Conservation (phyloP, 768 basidiomycete species). For the Neoboletus brunneissimus region DNA sequence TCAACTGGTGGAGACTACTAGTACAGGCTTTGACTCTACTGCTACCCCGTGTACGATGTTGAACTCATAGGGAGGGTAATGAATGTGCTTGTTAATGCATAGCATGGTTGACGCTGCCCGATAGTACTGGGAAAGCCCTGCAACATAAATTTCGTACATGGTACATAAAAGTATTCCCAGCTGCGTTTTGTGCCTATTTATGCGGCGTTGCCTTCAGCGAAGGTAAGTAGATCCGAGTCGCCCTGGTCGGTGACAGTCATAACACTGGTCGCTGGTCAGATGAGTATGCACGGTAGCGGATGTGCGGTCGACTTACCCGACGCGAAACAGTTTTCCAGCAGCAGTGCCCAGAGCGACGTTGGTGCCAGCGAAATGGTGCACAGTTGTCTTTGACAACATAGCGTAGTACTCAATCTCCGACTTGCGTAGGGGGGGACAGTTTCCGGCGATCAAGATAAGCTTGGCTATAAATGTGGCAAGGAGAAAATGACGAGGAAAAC, state of each 20-base stretch:
- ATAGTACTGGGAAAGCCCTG: background rate
- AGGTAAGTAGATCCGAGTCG: conserved; percentile 91
- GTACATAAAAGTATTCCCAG: conserved; percentile 2
- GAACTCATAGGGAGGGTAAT: background rate
- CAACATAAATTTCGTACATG: background rate
- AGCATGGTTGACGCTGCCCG: background rate
- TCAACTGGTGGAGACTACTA: too few species aligned
- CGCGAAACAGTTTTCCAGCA: conserved; percentile 98
- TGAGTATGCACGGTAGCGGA: background rate
- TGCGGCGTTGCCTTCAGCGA: conserved; percentile 70
- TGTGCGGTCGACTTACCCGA: conserved; percentile 59
- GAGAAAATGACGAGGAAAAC: conserved; percentile 25
- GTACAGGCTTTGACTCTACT: background rate
- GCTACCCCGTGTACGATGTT: background rate
- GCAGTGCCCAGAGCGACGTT: conserved; percentile 99
- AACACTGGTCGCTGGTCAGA: conserved; percentile 53
- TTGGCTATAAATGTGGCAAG: conserved; percentile 60
- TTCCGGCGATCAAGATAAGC: conserved; percentile 97
- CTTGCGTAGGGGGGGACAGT: conserved; percentile 98
- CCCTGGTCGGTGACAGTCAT: conserved; percentile 97
- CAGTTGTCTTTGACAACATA: conserved; percentile 98
- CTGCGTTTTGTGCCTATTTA: conserved; percentile 34
- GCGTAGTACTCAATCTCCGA: conserved; percentile 99
- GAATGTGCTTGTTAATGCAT: conserved; percentile 1
- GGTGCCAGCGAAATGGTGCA: conserved; percentile 96